Evolutionary conservation across 192 early-diverging fungal genomes (phyloP), one percentile per base, ranked within the genome.

Genomic region (Haplosporangium gracile): DNA sequence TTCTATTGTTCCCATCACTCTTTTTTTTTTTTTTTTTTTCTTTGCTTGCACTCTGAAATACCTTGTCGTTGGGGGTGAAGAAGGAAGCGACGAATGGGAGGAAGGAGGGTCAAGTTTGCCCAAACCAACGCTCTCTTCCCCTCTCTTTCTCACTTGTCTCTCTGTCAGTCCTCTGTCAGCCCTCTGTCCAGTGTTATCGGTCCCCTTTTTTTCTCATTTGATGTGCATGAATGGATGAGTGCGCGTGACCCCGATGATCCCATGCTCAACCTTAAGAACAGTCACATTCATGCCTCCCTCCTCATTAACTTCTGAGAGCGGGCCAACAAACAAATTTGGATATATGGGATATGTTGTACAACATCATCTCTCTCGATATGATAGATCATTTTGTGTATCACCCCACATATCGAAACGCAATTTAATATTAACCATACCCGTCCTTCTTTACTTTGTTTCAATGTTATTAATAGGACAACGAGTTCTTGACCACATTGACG

Each of bases 401-500:
- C 60, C 60, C 60, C 16, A 51, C 49, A 2, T 22, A 51, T 18
- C 49, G 5, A 49, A 16, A 51, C 49, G 49, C 49, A 51, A 51
- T 51, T 60, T 65, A 29, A 9, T 65, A 65, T 32, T 65, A 65
- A 65, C 60, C 2, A 65, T 11, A n/a, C 26, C 6, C 9, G 9
- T n/a, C 11, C 8, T 60, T 11, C 60, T 29, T 36, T 36, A 36
- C 36, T 29, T 65, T 55, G 51, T 10, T 76, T 29, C 34, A 5
- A 18, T 36, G 11, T 45, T 45, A 29, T 63, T 71, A 49, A 13
- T 81, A 86, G 84, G 75, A 86, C 51, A 75, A 45, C 32, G 78
- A 80, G 70, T 86, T 86, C 60, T 63, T 86, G 18, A 51, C 78
- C 20, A 80, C 79, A 2, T 45, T 86, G 78, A 86, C 84, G 5